phyloP scores from a whole-genome alignment of 371 early-diverging fungal genomes.

The Mucor indicus region DNA sequence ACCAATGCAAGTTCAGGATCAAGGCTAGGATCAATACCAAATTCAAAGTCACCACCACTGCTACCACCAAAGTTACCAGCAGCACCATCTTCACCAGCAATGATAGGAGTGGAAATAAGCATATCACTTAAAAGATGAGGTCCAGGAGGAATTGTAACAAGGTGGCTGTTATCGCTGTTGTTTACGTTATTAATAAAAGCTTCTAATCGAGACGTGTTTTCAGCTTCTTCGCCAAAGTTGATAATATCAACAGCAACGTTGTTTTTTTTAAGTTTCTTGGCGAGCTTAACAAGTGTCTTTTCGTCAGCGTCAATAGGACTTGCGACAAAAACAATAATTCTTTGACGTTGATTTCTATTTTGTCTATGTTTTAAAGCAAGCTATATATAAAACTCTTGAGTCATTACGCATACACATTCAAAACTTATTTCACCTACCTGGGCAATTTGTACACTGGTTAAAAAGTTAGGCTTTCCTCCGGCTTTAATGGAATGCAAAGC shows the following conservation, averaged over 20 bases:
- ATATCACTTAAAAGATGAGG: conserved; percentile 92
- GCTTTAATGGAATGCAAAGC: conserved; percentile 82
- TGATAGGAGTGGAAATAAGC: conserved; percentile 83
- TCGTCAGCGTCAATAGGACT: conserved; percentile 84
- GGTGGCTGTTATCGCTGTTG: conserved; percentile 79
- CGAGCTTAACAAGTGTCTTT: conserved; percentile 83
- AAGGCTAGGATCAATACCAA: conserved; percentile 93
- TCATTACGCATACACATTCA: too few species aligned
- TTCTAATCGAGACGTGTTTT: conserved; percentile 87
- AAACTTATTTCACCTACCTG: conserved; percentile 66
- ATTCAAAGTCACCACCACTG: conserved; percentile 77
- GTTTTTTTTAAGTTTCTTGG: conserved; percentile 97
- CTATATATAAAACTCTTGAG: conserved; percentile 48
- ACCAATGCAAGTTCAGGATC: conserved; percentile 96
- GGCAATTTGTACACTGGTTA: conserved; percentile 92
- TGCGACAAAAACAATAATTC: conserved; percentile 94
- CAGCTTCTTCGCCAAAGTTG: conserved; percentile 94
- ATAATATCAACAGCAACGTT: conserved; percentile 94
- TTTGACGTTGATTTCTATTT: conserved; percentile 93
- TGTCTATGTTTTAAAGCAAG: conserved; percentile 95
- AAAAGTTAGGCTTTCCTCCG: conserved; percentile 72
- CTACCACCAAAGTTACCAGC: conserved; percentile 59
- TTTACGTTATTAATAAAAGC: conserved; percentile 90
- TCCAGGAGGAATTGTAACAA: conserved; percentile 93
- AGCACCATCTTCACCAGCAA: conserved; percentile 82